Conservation (phyloP, 768 basidiomycete genomes). For the Paxillus involutus region DNA sequence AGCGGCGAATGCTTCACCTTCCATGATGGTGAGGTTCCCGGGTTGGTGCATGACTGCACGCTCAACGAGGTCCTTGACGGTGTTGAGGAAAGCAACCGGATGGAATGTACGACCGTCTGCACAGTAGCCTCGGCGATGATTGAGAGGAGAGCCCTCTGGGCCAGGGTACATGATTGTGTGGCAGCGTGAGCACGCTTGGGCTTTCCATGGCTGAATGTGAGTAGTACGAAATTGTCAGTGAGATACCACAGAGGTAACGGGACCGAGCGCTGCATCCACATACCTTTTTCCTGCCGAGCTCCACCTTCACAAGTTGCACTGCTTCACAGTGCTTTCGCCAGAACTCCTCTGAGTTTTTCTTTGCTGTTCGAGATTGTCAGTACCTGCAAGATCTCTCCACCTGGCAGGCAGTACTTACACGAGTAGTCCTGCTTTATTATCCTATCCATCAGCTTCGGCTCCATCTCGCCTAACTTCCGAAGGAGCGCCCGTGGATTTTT, state of each 20-base stretch:
- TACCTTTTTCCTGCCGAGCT: background rate
- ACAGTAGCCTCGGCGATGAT: slow-evolving; percentile 4
- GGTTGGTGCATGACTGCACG: background rate
- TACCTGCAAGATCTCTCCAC: background rate
- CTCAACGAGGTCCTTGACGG: background rate
- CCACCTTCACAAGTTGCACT: slow-evolving; percentile 1
- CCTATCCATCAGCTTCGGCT: slow-evolving; percentile 1
- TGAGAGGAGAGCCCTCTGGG: slow-evolving; percentile 5
- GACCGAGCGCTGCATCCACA: too few species aligned
- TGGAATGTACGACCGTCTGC: background rate
- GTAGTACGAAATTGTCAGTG: too few species aligned
- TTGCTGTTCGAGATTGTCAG: slow-evolving; percentile 1
- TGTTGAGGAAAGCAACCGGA: background rate
- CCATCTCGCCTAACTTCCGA: slow-evolving; percentile 8
- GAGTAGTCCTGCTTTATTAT: slow-evolving; percentile 5
- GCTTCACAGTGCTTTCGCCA: slow-evolving; percentile 9
- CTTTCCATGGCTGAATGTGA: background rate
- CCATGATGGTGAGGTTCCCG: background rate
- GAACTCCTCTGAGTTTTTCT: background rate
- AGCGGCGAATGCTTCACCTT: background rate
- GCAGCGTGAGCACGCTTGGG: slow-evolving; percentile 5
- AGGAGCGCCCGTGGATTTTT: slow-evolving; percentile 16
- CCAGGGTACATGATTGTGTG: slow-evolving; percentile 12
- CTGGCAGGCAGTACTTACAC: slow-evolving; percentile 4
- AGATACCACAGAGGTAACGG: too few species aligned